Percentiles rank a stretch among this genome's conserved stretches.
Evolutionary conservation across 306 rosid genomes (phyloP).

Genomic region (Quercus mongolica): DNA sequence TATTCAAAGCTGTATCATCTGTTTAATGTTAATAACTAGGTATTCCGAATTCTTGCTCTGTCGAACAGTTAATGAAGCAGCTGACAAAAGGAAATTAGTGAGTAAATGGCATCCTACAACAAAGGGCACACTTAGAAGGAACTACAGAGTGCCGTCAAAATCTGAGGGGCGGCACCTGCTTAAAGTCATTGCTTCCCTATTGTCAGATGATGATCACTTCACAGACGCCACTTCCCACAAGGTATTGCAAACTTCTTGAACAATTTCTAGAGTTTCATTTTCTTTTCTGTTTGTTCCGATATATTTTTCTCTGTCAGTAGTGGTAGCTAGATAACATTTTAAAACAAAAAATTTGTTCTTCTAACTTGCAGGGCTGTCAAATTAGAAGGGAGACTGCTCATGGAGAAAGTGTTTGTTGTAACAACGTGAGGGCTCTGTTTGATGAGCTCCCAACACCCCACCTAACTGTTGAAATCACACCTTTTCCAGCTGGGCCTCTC

Average conservation of each 20-base stretch:
- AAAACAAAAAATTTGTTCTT: background rate
- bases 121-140: constrained; percentile 90
- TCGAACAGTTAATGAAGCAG: constrained; percentile 44
- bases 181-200: constrained; percentile 77
- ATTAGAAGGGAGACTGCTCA: constrained; percentile 94
- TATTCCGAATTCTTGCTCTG: background rate
- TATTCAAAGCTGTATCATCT: background rate
- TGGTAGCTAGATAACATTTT: background rate
- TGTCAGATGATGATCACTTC: constrained; percentile 89
- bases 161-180: constrained; percentile 76
- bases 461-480: constrained; percentile 73
- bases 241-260: constrained; percentile 34
- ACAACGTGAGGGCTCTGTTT: constrained; percentile 92
- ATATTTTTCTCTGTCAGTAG: background rate
- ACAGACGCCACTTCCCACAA: constrained; percentile 93
- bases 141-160: constrained; percentile 80
- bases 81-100: constrained; percentile 51
- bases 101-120: constrained; percentile 99
- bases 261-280: background rate
- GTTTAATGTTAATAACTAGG: background rate
- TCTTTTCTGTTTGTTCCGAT: background rate
- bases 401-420: constrained; percentile 98
- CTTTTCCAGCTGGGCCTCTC: constrained; percentile 84
- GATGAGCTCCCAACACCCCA: constrained; percentile 98
- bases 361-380: constrained; percentile 69